Percentiles rank a stretch among this genome's conserved stretches.
These are phyloP conservation scores for Berkeleyomyces basicola DNA, from an alignment of 2,329 filamentous ascomycete species.

Conservation along the genomic window DNA sequence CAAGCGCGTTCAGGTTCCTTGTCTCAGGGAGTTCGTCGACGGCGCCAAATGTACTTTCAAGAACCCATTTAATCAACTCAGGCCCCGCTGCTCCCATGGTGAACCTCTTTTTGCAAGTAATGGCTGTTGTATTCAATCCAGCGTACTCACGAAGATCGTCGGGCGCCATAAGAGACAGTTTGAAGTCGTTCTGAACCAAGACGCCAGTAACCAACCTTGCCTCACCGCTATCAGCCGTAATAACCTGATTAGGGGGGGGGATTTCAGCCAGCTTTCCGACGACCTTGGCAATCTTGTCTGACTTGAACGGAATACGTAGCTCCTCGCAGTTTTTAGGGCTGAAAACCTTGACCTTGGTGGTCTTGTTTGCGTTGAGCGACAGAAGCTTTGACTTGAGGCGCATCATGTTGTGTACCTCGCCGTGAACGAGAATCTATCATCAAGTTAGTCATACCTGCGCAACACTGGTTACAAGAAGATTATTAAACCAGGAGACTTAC, in stretches of 20 bases:
- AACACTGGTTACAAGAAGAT: neutral
- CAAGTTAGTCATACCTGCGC: neutral
- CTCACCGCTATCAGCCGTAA: constrained; percentile 19
- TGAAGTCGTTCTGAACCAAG: constrained; percentile 93
- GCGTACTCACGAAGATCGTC: constrained; percentile 94
- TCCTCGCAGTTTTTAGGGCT: constrained; percentile 92
- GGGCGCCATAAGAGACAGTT: constrained; percentile 89
- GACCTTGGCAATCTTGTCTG: constrained; percentile 89
- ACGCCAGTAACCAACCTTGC: constrained; percentile 62
- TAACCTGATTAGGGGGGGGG: constrained; percentile 40
- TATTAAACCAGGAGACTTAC: constrained; percentile 37
- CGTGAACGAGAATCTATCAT: constrained; percentile 59
- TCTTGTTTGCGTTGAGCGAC: constrained; percentile 72
- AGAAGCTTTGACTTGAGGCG: constrained; percentile 86
- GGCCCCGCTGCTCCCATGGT: constrained; percentile 76
- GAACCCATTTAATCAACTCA: constrained; percentile 81
- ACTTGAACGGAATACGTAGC: constrained; percentile 83
- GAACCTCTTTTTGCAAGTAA: constrained; percentile 81
- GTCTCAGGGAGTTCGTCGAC: constrained; percentile 53
- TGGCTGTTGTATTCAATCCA: constrained; percentile 87
- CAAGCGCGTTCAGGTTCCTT: constrained; percentile 24
- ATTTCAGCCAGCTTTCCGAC: constrained; percentile 83
- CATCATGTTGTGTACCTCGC: constrained; percentile 97
- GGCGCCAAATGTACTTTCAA: constrained; percentile 84
- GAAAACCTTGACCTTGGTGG: constrained; percentile 75